Evolutionary conservation across 257 asterid genomes (phyloP).

Genomic region (Solanum pinnatisectum): DNA sequence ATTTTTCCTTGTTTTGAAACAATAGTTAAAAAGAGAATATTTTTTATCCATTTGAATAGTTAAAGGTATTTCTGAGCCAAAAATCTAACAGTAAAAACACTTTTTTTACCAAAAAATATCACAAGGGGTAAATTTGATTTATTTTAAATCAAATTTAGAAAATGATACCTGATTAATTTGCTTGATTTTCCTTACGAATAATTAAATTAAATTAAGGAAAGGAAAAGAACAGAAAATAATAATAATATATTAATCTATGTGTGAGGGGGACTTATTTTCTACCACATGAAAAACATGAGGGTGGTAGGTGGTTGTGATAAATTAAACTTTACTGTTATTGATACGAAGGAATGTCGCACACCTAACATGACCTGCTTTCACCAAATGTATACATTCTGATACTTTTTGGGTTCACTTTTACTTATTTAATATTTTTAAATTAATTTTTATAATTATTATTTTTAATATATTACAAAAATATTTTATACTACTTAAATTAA

Average conservation of each 20-base stretch:
- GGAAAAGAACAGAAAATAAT: background rate
- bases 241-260: no score
- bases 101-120: no score
- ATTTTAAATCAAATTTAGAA: background rate
- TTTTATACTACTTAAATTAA: no score
- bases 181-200: background rate
- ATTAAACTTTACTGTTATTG: background rate
- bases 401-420: no score
- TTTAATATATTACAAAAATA: no score
- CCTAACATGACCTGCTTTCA: background rate
- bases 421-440: background rate
- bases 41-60: no score
- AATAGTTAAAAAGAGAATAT: no score
- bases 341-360: background rate
- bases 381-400: background rate
- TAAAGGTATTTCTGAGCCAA: no score
- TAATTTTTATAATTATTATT: background rate
- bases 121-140: no score
- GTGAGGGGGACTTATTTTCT: background rate
- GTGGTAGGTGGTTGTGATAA: background rate
- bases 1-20: no score
- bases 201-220: background rate
- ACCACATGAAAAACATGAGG: background rate
- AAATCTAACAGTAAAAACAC: no score
- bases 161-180: background rate